Evolutionary conservation across 257 asterid species (phyloP), one percentile per base, ranked within the genome.

Genomic region (Marsdenia floribunda): DNA sequence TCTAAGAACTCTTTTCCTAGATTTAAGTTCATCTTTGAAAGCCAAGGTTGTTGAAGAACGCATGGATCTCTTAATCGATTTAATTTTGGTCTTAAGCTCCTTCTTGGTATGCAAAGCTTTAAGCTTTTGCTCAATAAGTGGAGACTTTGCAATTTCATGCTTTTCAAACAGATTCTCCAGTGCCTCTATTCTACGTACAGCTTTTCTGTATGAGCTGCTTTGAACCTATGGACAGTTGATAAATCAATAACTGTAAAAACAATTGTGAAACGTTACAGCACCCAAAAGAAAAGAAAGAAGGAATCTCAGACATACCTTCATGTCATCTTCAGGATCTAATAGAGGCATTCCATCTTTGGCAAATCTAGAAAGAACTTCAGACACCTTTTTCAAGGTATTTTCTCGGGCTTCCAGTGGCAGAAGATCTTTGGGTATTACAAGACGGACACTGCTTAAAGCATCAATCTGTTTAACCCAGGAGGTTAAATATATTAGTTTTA

Each of bases 11-110:
- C 98, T 86, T 88, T 89, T 95, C 86, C 98, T 89, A 50, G 96
- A 93, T 84, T 89, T 95, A 75, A 95, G 95, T 87, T 95, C 99
- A 86, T 92, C 98, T 83, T 88, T 95, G 86, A 95, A 95, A 70
- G 98, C 98, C 89, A 95, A 85, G 60, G 84, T 89, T 14, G 96
- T 88, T 40, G 99, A 90, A 54, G 96, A 68, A 47, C 96, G 93
- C 91, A 92, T 38, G 42, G 85, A 75, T 85, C 83, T 88, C 91
- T 92, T 95, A 53, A 95, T 83, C 58, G 93, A 88, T 83, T 87
- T 92, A 68, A 95, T 89, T 84, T 85, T 95, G 77, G 86, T 80
- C 8, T 91, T 81, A 74, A 92, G 93, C 77, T 92, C 98, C 85
- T 95, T 95, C 88, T 95, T 95, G 55, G 75, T 67, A 78, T 90